Base-by-base conservation (phyloP, 805 yeast species). In the Myxozyma neglecta region DNA sequence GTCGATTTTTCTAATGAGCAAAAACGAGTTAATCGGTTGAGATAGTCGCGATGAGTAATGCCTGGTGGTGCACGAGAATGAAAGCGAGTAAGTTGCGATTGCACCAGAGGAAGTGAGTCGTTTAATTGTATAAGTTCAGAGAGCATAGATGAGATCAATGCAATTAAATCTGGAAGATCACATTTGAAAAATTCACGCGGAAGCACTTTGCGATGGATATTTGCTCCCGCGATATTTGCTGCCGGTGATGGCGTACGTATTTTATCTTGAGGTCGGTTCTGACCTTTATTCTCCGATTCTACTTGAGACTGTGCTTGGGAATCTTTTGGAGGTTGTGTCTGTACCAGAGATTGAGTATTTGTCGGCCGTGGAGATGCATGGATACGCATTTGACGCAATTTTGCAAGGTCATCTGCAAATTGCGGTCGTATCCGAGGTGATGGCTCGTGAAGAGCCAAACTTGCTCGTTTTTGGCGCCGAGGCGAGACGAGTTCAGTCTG, bases 41-140 rank as follows among this genome's bases (percentile, higher is more conserved):
- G 74, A 70, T 93, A 93, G 57, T 88, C 89, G 66, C 82, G 83
- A 14, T 91, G 84, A 6, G 96, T 87, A 48, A 93, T 93, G 16
- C 82, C 83, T 0, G 99, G 98, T 3, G 97, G 96, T 0, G 93
- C 86, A 64, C 97, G 81, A 3, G 97, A 91, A 73, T 93, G 99
- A 73, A 93, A 93, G 66, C 98, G 78, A 0, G 99, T 93, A 56
- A 94, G 79, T 35, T 73, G 70, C 18, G 72, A 72, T 8, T 74
- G 70, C 57, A 66, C 74, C 60, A 72, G 75, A 45, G 80, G 77
- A 29, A 70, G 69, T 35, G 69, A 76, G 75, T 93, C 98, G 72
- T 93, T 93, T 39, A 89, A 80, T 29, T 78, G 74, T 13, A 92
- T 89, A 29, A 93, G 80, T 45, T 89, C 88, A 51, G 83, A 80